A percentile compares a stretch with the other conserved stretches of the same genome.
Conservation (phyloP, 768 basidiomycete species). For the Tricholoma saponaceum region DNA sequence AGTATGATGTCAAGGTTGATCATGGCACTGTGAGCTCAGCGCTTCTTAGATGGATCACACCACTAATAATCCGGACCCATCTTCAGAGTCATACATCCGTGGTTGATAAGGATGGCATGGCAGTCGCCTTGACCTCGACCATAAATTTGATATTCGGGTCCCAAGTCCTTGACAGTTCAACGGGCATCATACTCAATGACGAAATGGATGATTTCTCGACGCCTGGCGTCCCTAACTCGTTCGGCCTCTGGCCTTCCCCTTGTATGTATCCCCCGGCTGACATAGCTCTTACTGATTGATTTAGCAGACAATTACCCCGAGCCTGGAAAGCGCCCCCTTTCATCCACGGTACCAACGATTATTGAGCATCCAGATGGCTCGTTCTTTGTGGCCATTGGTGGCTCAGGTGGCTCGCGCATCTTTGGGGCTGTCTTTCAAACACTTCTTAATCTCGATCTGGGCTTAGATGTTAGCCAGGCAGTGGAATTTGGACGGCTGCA, state of each 20-base stretch:
- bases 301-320: constrained; percentile 80
- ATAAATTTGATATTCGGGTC: constrained; percentile 92
- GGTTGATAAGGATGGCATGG: constrained; percentile 83
- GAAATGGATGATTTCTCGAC: constrained; percentile 96
- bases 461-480: constrained; percentile 71
- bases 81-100: constrained; percentile 78
- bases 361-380: constrained; percentile 73
- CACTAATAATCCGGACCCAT: background rate
- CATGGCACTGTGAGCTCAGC: constrained; percentile 74
- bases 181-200: constrained; percentile 88
- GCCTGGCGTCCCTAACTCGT: constrained; percentile 79
- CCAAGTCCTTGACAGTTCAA: constrained; percentile 78
- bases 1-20: constrained; percentile 72
- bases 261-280: constrained; percentile 40
- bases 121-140: constrained; percentile 81
- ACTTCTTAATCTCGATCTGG: constrained; percentile 77
- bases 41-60: background rate
- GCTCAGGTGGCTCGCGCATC: constrained; percentile 85
- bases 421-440: constrained; percentile 78
- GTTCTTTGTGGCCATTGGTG: constrained; percentile 73
- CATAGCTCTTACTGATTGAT: background rate
- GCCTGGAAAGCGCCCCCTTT: constrained; percentile 85
- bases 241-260: constrained; percentile 79
- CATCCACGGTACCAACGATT: constrained; percentile 79
- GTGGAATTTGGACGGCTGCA: constrained; percentile 86